Evolutionary conservation across 192 early-diverging fungal species (phyloP).

Genomic region (Linnemannia zychae): DNA sequence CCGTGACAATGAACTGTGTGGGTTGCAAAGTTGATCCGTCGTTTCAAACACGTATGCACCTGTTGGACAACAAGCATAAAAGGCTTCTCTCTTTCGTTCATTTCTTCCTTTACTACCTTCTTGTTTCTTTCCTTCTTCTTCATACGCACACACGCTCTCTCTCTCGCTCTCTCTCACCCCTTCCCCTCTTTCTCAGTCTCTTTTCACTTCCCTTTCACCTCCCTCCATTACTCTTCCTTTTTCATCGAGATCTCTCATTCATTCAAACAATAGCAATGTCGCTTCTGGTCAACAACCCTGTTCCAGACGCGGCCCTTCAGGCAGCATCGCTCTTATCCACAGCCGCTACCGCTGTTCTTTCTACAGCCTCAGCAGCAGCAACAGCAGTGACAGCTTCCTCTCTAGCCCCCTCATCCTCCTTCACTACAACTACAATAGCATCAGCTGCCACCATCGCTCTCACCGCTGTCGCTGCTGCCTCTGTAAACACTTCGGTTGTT

Average conservation of each 20-base stretch:
- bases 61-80: background rate
- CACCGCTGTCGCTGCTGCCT: background rate
- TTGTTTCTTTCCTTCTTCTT: background rate
- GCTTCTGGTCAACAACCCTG: slow-evolving; percentile 2
- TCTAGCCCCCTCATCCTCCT: background rate
- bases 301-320: background rate
- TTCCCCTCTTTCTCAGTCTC: background rate
- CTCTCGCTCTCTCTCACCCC: background rate
- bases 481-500: background rate
- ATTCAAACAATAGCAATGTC: background rate
- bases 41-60: background rate
- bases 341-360: slow-evolving; percentile 9
- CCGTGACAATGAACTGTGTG: background rate
- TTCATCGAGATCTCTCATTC: background rate
- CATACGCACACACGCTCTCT: background rate
- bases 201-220: background rate
- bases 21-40: background rate
- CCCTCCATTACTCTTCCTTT: background rate
- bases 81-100: background rate
- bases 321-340: background rate
- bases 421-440: background rate
- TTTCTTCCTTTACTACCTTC: too few relatives aligned
- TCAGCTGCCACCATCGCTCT: background rate
- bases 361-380: slow-evolving; percentile 9
- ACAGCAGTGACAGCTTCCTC: slow-evolving; percentile 13